Evolutionary conservation across 441 rosid genomes (phyloP).

Genomic region (Gossypium davidsonii): DNA sequence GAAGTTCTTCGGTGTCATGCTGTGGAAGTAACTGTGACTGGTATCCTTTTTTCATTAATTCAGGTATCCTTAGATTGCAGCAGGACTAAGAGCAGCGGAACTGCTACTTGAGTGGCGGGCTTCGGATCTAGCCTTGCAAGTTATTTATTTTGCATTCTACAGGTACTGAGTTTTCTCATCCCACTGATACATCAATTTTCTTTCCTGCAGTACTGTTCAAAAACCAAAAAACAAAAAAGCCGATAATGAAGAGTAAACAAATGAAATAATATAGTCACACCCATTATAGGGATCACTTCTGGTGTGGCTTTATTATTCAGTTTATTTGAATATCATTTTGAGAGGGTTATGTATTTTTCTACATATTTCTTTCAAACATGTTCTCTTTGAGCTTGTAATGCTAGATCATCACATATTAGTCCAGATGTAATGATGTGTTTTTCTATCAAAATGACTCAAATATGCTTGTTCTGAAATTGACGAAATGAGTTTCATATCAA

Average conservation of each 20-base stretch:
- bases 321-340: background rate
- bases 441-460: background rate
- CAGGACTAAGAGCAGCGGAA: conserved; percentile 71
- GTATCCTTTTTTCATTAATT: background rate
- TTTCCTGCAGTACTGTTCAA: background rate
- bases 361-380: background rate
- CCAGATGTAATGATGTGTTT: background rate
- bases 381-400: background rate
- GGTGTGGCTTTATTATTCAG: background rate
- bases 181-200: background rate
- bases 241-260: background rate
- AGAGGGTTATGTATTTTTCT: background rate
- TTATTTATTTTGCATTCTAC: conserved; percentile 68
- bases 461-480: background rate
- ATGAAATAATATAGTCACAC: background rate
- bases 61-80: conserved; percentile 79
- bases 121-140: conserved; percentile 81
- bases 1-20: background rate
- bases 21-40: background rate
- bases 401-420: background rate
- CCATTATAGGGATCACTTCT: background rate
- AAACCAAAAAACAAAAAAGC: background rate
- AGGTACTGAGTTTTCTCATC: conserved; percentile 39
- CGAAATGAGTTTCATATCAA: background rate
- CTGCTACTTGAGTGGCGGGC: conserved; percentile 82